A percentile compares a stretch with the other conserved stretches of the same genome.
Evolutionary conservation across 148 eudicot genomes (phyloP).

Genomic region (Nepenthes mirabilis): DNA sequence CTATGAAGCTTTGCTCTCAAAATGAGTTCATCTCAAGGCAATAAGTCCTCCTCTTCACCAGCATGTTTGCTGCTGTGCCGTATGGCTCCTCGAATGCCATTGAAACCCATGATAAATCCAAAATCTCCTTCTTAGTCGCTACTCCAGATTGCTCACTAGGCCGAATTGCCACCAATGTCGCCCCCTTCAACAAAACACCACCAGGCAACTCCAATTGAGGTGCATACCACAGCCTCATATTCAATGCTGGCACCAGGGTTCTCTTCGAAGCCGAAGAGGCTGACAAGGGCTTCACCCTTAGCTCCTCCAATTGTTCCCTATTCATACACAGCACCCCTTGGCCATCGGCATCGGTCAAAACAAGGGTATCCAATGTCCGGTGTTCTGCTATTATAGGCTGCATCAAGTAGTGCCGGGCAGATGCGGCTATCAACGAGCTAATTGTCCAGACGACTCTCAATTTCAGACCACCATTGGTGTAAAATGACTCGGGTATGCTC

Average conservation of each 20-base stretch:
- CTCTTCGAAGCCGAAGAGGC: slow-evolving; percentile 72
- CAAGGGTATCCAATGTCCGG: slow-evolving; percentile 50
- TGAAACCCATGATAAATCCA: slow-evolving; percentile 60
- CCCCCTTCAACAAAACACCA: slow-evolving; percentile 73
- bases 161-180: slow-evolving; percentile 68
- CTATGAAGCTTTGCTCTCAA: slow-evolving; percentile 18
- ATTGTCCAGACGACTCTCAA: slow-evolving; percentile 84
- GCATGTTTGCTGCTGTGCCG: slow-evolving; percentile 78
- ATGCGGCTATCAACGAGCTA: slow-evolving; percentile 81
- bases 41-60: slow-evolving; percentile 71
- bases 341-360: slow-evolving; percentile 63
- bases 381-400: slow-evolving; percentile 74
- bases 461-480: slow-evolving; percentile 76
- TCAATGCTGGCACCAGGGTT: slow-evolving; percentile 76
- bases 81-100: slow-evolving; percentile 65
- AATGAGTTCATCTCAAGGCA: slow-evolving; percentile 95
- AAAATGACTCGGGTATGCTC: slow-evolving; percentile 73
- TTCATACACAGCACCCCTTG: slow-evolving; percentile 88
- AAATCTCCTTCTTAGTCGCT: slow-evolving; percentile 34
- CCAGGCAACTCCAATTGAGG: slow-evolving; percentile 62
- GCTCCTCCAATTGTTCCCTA: slow-evolving; percentile 70
- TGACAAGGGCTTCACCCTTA: slow-evolving; percentile 80
- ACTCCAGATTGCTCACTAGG: slow-evolving; percentile 59
- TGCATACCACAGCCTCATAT: slow-evolving; percentile 82
- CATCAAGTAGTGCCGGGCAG: slow-evolving; percentile 79